A percentile compares a stretch with the other conserved stretches of the same genome.
phyloP scores from a whole-genome alignment of 2,329 filamentous ascomycete genomes.

The Ceratocystis diversiconidia region DNA sequence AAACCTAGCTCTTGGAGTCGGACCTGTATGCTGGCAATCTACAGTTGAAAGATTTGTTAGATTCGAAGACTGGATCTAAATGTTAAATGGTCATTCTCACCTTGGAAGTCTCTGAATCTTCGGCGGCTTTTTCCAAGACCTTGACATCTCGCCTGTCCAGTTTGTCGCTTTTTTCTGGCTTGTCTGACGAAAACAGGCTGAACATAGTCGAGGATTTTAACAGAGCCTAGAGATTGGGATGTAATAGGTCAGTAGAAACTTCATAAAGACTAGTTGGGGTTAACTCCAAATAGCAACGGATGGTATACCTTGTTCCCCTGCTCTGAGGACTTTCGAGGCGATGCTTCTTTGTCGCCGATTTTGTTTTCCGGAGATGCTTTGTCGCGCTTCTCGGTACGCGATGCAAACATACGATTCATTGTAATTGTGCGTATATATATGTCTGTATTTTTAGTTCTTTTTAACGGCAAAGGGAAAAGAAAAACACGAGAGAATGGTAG shows the following conservation, averaged over 20 bases:
- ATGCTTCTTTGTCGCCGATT: conserved; percentile 1
- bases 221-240: neutral
- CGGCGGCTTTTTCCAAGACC: conserved; percentile 32
- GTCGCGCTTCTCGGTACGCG: conserved; percentile 14
- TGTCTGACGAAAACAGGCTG: conserved; percentile 8
- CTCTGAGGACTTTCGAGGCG: conserved; percentile 5
- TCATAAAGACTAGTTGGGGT: neutral
- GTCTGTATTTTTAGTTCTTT: neutral
- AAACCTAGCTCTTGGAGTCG: conserved; percentile 32
- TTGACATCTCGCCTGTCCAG: conserved; percentile 3
- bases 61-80: neutral
- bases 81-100: conserved; percentile 20
- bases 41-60: neutral
- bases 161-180: conserved; percentile 9
- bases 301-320: conserved; percentile 10
- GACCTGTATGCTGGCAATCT: conserved; percentile 31
- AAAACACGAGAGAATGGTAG: neutral
- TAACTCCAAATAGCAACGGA: neutral
- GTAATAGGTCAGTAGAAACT: neutral
- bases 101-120: conserved; percentile 32
- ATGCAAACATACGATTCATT: conserved; percentile 14
- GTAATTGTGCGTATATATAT: neutral
- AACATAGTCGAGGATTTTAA: conserved; percentile 12
- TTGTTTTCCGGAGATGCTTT: neutral
- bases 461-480: neutral